A percentile compares a stretch with the other conserved stretches of the same genome.
Evolutionary conservation across 441 rosid genomes (phyloP).

Genomic region (Corymbia calophylla): DNA sequence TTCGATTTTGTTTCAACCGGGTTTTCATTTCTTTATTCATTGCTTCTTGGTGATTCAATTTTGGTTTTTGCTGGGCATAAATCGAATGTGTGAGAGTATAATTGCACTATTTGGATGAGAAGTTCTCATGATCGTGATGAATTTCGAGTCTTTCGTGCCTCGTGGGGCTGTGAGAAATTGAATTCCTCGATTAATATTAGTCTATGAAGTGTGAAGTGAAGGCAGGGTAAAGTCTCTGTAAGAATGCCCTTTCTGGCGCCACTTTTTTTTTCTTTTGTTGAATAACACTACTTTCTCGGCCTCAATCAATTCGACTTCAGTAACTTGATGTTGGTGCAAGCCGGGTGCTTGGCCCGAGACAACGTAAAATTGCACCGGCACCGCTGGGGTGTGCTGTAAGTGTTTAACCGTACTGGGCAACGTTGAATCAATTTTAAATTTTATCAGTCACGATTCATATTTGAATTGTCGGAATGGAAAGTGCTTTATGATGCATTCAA

Average conservation of each 20-base stretch:
- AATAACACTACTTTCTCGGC: too few species aligned
- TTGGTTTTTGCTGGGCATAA: too few species aligned
- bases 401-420: neutral
- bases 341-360: neutral
- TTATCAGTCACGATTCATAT: neutral
- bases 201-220: neutral
- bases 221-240: too few species aligned
- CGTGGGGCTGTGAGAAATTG: neutral
- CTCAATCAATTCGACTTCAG: neutral
- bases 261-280: too few species aligned
- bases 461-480: neutral
- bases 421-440: neutral
- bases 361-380: neutral
- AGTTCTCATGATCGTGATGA: too few species aligned
- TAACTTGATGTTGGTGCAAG: neutral
- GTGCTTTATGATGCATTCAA: neutral
- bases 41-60: too few species aligned
- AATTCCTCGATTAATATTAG: neutral
- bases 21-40: too few species aligned
- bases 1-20: too few species aligned
- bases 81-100: too few species aligned
- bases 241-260: neutral
- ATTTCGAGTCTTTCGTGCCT: too few species aligned
- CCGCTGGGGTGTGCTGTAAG: too few species aligned
- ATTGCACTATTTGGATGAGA: too few species aligned